Evolutionary conservation across 257 asterid genomes (phyloP).

Genomic region (Eustoma russellianum): DNA sequence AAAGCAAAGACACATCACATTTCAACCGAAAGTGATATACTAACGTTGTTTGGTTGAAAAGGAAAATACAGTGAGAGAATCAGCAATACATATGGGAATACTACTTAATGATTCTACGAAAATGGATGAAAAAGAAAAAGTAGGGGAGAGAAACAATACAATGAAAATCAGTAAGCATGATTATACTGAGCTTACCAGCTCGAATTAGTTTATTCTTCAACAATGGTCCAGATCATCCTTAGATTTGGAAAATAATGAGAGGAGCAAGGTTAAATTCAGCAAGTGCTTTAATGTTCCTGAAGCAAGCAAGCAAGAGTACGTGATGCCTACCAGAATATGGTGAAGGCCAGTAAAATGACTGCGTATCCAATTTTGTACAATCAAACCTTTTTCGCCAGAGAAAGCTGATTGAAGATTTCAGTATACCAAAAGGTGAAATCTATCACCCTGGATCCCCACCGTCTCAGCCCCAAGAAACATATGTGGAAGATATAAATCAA

Average conservation of each 20-base stretch:
- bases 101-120: neutral
- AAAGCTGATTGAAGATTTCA: slow-evolving; percentile 77
- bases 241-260: too few species aligned
- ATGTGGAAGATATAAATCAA: too few species aligned
- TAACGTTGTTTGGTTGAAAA: too few species aligned
- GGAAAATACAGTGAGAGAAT: too few species aligned
- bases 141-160: neutral
- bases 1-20: too few species aligned
- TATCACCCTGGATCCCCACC: too few species aligned
- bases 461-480: too few species aligned
- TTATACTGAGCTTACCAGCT: slow-evolving; percentile 3
- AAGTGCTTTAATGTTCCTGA: neutral
- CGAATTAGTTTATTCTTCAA: slow-evolving; percentile 31
- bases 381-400: slow-evolving; percentile 57
- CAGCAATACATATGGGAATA: too few species aligned
- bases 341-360: slow-evolving; percentile 33
- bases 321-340: slow-evolving; percentile 50
- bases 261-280: neutral
- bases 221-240: slow-evolving; percentile 73
- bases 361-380: slow-evolving; percentile 66
- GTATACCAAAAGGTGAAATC: too few species aligned
- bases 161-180: neutral
- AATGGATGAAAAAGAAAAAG: neutral
- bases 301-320: neutral
- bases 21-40: too few species aligned